Evolutionary conservation across 495 filamentous ascomycete genomes (phyloP).

Genomic region (Penicillium crystallinum): DNA sequence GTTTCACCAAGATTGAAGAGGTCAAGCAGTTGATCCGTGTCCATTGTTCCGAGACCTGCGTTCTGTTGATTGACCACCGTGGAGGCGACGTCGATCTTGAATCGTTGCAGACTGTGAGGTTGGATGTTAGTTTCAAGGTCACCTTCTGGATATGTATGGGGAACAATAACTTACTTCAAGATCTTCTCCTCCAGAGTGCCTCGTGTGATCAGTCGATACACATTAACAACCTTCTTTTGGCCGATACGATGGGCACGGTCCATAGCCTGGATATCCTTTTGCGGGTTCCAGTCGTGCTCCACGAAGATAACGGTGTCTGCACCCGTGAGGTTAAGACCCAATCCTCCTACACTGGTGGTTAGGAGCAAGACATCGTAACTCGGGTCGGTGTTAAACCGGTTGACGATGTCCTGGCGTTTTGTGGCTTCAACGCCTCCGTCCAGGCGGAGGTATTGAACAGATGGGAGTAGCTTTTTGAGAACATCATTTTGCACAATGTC

Average conservation of each 20-base stretch:
- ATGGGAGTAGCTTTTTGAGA: slow-evolving; percentile 76
- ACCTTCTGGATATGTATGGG: neutral
- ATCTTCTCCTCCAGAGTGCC: slow-evolving; percentile 99
- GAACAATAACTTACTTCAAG: slow-evolving; percentile 56
- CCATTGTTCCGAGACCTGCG: slow-evolving; percentile 89
- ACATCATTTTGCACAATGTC: slow-evolving; percentile 96
- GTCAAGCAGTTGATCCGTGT: slow-evolving; percentile 95
- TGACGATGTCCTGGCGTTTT: slow-evolving; percentile 91
- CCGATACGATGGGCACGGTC: slow-evolving; percentile 97
- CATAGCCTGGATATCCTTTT: slow-evolving; percentile 98
- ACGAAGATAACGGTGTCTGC: slow-evolving; percentile 99
- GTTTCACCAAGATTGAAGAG: slow-evolving; percentile 89
- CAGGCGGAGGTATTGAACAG: slow-evolving; percentile 81
- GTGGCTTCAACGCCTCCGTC: slow-evolving; percentile 88
- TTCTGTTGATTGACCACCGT: slow-evolving; percentile 99
- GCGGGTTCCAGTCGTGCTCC: slow-evolving; percentile 99
- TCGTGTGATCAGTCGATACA: slow-evolving; percentile 93
- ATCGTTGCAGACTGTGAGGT: slow-evolving; percentile 77
- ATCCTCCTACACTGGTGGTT: slow-evolving; percentile 89
- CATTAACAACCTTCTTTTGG: slow-evolving; percentile 99
- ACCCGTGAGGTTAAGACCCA: slow-evolving; percentile 92
- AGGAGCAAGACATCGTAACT: slow-evolving; percentile 89
- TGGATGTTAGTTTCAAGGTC: slow-evolving; percentile 14
- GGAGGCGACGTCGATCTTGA: slow-evolving; percentile 98
- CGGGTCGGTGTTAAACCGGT: slow-evolving; percentile 96